Evolutionary conservation across 768 basidiomycete genomes (phyloP).

Genomic region (Amanita phalloides): DNA sequence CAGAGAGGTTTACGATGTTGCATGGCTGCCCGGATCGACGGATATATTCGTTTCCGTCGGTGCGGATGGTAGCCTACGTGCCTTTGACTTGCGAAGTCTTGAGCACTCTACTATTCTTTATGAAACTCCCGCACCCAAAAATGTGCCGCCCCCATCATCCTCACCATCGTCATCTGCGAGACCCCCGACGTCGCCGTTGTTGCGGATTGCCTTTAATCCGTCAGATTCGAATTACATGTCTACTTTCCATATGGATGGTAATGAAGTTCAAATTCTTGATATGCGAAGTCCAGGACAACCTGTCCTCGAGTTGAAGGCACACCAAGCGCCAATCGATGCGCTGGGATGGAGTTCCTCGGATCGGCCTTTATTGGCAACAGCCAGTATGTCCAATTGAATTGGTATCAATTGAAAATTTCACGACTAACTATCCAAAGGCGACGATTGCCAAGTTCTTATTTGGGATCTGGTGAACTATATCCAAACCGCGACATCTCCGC

Average conservation of each 20-base stretch:
- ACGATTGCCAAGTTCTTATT: slow-evolving; percentile 88
- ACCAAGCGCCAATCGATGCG: slow-evolving; percentile 73
- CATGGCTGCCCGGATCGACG: slow-evolving; percentile 94
- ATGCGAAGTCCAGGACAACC: slow-evolving; percentile 96
- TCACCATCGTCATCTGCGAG: slow-evolving; percentile 52
- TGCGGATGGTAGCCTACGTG: slow-evolving; percentile 91
- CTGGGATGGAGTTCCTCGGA: slow-evolving; percentile 87
- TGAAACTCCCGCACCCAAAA: slow-evolving; percentile 80
- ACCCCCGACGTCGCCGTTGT: slow-evolving; percentile 69
- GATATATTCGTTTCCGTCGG: slow-evolving; percentile 98
- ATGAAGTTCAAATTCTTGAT: slow-evolving; percentile 86
- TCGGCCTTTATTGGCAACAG: slow-evolving; percentile 77
- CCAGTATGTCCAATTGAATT: slow-evolving; percentile 41
- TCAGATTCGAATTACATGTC: slow-evolving; percentile 92
- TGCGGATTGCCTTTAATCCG: slow-evolving; percentile 87
- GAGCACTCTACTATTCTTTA: slow-evolving; percentile 99
- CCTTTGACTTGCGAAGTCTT: slow-evolving; percentile 91
- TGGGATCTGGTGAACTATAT: slow-evolving; percentile 78
- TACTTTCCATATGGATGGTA: slow-evolving; percentile 91
- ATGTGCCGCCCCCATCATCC: slow-evolving; percentile 43
- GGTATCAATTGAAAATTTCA: neutral
- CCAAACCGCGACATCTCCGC: slow-evolving; percentile 53
- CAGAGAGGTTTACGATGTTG: slow-evolving; percentile 92
- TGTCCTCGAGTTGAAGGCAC: slow-evolving; percentile 83
- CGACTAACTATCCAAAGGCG: slow-evolving; percentile 38